Evolutionary conservation across 108 stramenopile species (phyloP), one percentile per base, ranked within the genome.

Genomic region (Cyclotella distinguenda): DNA sequence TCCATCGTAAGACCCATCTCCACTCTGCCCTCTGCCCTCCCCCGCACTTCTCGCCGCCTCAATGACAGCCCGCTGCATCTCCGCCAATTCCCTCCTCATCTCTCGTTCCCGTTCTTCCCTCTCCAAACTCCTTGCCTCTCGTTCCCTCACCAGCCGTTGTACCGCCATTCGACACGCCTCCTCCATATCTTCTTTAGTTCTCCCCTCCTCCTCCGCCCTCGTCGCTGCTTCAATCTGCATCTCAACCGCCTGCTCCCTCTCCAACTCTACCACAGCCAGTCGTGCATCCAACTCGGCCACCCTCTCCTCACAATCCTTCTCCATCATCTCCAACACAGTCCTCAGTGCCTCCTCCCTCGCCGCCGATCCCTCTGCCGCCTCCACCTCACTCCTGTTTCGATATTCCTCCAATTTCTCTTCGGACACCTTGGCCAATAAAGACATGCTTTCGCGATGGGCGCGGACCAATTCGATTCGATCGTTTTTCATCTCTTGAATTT

Each of bases 301-400:
- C 26, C 77, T 23, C 30, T 78, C 77, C 43, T 69, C 77, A 35
- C 77, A 70, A 59, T 78, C 77, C 18, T 50, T 62, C 44, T 78
- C 77, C 77, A 78, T 78, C 77, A 78, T 78, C 39, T 78, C 77
- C 51, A 78, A 48, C 32, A 78, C 77, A 2, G 77, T 78, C n/a
- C 77, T 38, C 40, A 78, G 21, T 13, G 77, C 77, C 77, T 78
- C 77, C 64, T 78, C 77, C 64, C 70, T 68, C 18, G 77, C 77
- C 19, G 49, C 35, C 59, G 53, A 53, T 18, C 42, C 34, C 35
- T 70, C 77, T 19, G 35, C 21, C 11, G 77, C 69, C 16, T 78
- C 77, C 23, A 42, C 63, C 36, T 70, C 69, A 2, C 57, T 60
- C 69, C 61, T 70, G 21, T 58, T 54, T 42, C 66, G 70, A 28